Evolutionary conservation across 768 basidiomycete genomes (phyloP), one percentile per base, ranked within the genome.

Genomic region (Mycena capillaripes): DNA sequence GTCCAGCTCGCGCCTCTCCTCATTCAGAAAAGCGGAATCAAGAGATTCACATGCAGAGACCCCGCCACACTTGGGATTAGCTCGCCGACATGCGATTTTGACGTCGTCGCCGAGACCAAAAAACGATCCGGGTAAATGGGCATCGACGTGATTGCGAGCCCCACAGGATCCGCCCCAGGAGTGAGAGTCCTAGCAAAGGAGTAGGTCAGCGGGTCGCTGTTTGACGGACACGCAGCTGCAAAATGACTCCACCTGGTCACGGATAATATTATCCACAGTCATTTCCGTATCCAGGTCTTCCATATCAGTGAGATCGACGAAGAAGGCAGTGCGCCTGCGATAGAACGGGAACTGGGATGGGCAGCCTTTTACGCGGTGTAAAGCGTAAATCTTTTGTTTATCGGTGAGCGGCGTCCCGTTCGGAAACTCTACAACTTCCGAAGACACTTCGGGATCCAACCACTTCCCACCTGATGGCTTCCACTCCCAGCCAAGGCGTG

Each of bases 11-110:
- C 65, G 65, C 29, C 65, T 44, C 55, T 66, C 65, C 21, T 58
- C 29, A 3, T 25, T 44, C 55, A 66, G 21, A 57, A 66, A 66
- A 23, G 25, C 55, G 11, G 65, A 32, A 30, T 66, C 55, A 32
- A 70, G 69, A n/a, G 69, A 56, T 36, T 64, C 55, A 40, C 69
- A 70, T n/a, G 61, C 69, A n/a, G 30, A 34, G 2, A 70, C 56
- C 1, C 62, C 69, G 11, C 27, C 30, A 29, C 69, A 70, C 21
- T 36, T 25, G 16, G 59, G 59, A 34, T 2, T 25, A 50, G 60
- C 60, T 12, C 60, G 69, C 19, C 69, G 59, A 57, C 59, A 62
- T 40, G 69, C 60, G 0, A 70, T n/a, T 52, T 32, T 62, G 52
- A 46, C 23, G 40, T 46, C 29, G 48, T 5, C 52, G n/a, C 3